phyloP scores from a whole-genome alignment of 2,329 filamentous ascomycete genomes.

The Clonostachys sp. region DNA sequence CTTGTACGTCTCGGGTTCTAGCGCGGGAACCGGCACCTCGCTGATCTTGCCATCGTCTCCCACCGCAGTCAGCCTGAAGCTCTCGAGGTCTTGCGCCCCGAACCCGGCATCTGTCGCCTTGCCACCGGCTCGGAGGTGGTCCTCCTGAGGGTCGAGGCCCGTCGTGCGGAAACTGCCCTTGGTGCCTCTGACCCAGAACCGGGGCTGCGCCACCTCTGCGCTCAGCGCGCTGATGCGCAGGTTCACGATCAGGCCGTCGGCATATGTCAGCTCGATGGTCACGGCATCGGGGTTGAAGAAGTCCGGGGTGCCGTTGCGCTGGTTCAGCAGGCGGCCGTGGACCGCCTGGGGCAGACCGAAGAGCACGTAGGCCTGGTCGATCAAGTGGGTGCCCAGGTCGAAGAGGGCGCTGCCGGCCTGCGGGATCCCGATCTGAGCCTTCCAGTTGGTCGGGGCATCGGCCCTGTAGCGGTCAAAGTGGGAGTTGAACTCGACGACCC shows the following conservation, averaged over 20 bases:
- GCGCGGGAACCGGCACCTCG: constrained; percentile 47
- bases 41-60: constrained; percentile 43
- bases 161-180: constrained; percentile 72
- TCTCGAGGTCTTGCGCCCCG: constrained; percentile 54
- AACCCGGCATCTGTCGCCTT: constrained; percentile 59
- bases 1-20: constrained; percentile 63
- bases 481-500: constrained; percentile 71
- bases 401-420: constrained; percentile 66
- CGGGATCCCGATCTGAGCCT: constrained; percentile 51
- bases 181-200: constrained; percentile 76
- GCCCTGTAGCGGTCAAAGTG: constrained; percentile 78
- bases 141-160: constrained; percentile 70
- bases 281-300: constrained; percentile 52
- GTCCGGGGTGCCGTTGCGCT: constrained; percentile 45
- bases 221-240: constrained; percentile 67
- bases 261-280: constrained; percentile 64
- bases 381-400: constrained; percentile 70
- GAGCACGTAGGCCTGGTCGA: constrained; percentile 69
- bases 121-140: constrained; percentile 62
- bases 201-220: constrained; percentile 62
- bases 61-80: constrained; percentile 55
- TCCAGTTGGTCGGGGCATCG: constrained; percentile 59
- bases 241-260: constrained; percentile 57
- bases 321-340: constrained; percentile 62
- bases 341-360: constrained; percentile 68